Evolutionary conservation across 257 asterid species (phyloP).

Genomic region (Solanum piurae): DNA sequence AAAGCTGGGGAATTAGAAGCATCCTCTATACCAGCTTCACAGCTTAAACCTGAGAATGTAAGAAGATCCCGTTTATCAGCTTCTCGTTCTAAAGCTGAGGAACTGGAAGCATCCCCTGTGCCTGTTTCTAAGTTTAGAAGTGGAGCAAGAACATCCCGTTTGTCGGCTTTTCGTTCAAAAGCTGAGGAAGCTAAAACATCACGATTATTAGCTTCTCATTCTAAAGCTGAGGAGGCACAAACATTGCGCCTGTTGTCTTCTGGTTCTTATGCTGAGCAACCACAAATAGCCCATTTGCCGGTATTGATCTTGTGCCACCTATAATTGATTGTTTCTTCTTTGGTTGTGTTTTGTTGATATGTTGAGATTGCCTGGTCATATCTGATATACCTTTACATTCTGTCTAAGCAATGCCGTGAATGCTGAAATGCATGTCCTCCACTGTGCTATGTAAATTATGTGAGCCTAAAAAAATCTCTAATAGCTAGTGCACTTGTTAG

Average conservation of each 20-base stretch:
- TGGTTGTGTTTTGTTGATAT: not conserved
- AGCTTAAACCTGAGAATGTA: not conserved
- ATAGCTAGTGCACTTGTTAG: not conserved
- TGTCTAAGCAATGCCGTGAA: not conserved
- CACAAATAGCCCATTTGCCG: not conserved
- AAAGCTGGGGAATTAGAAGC: not conserved
- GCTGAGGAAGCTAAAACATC: constrained; percentile 2
- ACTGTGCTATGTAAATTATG: not conserved
- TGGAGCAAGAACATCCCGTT: constrained; percentile 1
- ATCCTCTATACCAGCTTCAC: not conserved
- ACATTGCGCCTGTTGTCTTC: not conserved
- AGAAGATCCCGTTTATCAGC: not conserved
- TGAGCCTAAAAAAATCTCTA: not conserved
- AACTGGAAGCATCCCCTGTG: not conserved
- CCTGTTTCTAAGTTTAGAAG: not conserved
- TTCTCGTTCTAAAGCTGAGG: not conserved
- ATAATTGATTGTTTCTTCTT: not conserved
- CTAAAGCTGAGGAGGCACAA: not conserved
- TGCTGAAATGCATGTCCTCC: not conserved
- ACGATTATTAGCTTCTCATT: not conserved
- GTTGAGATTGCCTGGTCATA: not conserved
- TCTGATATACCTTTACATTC: not conserved
- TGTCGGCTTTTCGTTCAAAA: not conserved
- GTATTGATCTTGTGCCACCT: not conserved
- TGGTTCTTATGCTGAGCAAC: constrained; percentile 3